A percentile compares a stretch with the other conserved stretches of the same genome.
These are phyloP conservation scores for Carnegiea gigantea DNA, from an alignment of 179 eudicot species.

Conservation along the genomic window DNA sequence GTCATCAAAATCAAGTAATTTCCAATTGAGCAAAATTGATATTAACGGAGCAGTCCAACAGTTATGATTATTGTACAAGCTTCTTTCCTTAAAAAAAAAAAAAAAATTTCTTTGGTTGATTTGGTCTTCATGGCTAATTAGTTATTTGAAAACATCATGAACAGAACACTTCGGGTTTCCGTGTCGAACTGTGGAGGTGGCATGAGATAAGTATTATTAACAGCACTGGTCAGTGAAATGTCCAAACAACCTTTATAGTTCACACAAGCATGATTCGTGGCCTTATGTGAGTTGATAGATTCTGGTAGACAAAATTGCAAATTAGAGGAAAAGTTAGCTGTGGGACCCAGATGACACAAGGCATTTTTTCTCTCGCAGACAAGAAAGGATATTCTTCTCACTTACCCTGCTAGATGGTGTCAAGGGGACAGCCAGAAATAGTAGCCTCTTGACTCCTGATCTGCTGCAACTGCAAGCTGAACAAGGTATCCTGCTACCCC, in stretches of 20 bases:
- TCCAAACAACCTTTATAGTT: neutral
- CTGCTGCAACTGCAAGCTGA: slow-evolving; percentile 1
- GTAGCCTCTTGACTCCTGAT: neutral
- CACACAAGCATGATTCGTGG: neutral
- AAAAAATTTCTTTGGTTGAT: too few relatives aligned
- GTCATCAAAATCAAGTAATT: too few relatives aligned
- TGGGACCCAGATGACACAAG: slow-evolving; percentile 10
- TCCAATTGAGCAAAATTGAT: too few relatives aligned
- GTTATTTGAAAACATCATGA: too few relatives aligned
- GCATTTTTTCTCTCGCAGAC: neutral
- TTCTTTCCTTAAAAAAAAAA: too few relatives aligned
- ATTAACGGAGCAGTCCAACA: too few relatives aligned
- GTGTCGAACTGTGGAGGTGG: neutral
- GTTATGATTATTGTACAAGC: too few relatives aligned
- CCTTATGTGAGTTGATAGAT: neutral
- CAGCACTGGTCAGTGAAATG: neutral
- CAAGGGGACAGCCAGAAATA: neutral
- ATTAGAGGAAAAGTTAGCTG: slow-evolving; percentile 23
- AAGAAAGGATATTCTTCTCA: neutral
- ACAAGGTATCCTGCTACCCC: slow-evolving; percentile 10
- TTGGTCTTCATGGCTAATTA: too few relatives aligned
- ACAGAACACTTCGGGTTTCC: neutral
- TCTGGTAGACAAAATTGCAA: neutral
- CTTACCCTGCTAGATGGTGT: slow-evolving; percentile 3
- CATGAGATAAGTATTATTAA: neutral